Percentiles rank a stretch among this genome's conserved stretches.
Conservation (phyloP, 495 filamentous ascomycete species). For the Xylaria flabelliformis region DNA sequence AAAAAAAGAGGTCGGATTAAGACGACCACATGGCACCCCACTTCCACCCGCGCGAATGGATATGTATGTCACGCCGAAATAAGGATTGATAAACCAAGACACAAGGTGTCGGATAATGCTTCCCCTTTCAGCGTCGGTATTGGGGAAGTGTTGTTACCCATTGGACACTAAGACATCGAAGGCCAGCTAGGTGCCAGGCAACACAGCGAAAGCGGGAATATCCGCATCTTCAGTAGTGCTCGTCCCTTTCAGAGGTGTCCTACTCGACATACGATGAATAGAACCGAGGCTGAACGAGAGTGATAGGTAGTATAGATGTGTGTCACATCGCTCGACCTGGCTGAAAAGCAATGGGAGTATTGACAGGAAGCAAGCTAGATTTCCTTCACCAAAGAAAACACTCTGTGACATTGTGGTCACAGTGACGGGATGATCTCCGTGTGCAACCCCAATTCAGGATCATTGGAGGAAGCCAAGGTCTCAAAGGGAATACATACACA, state of each 20-base stretch:
- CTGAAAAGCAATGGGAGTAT: constrained; percentile 5
- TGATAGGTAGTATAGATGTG: neutral
- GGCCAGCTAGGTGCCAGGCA: neutral
- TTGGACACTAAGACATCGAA: neutral
- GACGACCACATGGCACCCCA: constrained; percentile 27
- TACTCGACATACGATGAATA: neutral
- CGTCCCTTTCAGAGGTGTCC: neutral
- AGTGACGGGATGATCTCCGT: neutral
- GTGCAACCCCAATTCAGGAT: constrained; percentile 20
- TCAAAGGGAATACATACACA: constrained; percentile 5
- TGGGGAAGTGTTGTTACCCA: constrained; percentile 3
- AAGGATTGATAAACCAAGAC: constrained; percentile 10
- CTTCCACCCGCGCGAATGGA: constrained; percentile 25
- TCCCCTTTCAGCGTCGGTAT: constrained; percentile 11
- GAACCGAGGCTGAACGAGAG: neutral
- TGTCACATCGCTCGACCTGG: constrained; percentile 17
- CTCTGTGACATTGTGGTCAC: neutral
- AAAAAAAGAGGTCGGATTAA: neutral
- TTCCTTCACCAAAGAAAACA: neutral
- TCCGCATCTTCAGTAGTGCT: neutral
- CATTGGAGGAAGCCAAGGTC: constrained; percentile 5
- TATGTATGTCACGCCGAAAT: constrained; percentile 7
- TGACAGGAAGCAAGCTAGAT: neutral
- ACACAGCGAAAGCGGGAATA: constrained; percentile 6
- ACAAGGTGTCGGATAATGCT: constrained; percentile 12